Evolutionary conservation across 345 rosid species (phyloP).

Genomic region (Luvunga scandens): DNA sequence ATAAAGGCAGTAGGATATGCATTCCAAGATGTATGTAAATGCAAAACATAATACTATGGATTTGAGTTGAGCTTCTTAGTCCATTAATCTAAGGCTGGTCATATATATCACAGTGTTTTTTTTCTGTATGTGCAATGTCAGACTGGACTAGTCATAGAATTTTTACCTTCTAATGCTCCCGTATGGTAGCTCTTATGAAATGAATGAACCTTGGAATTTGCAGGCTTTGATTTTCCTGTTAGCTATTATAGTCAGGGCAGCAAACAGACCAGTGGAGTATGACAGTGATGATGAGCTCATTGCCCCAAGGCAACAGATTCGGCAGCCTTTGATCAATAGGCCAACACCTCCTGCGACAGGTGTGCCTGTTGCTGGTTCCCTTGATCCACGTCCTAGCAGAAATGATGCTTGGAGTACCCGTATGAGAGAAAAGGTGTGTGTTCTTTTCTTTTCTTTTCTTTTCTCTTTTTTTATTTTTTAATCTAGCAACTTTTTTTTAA

Average conservation of each 20-base stretch:
- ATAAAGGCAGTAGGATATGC: background rate
- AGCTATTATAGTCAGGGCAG: conserved; percentile 77
- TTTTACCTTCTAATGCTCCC: background rate
- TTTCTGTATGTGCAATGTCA: background rate
- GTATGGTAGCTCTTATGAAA: background rate
- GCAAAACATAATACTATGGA: background rate
- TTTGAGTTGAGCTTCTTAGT: background rate
- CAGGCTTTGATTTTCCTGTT: conserved; percentile 88
- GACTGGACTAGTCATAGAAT: background rate
- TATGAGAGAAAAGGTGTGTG: conserved; percentile 90
- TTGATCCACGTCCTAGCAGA: conserved; percentile 87
- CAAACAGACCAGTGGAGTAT: conserved; percentile 72
- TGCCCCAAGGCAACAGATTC: conserved; percentile 71
- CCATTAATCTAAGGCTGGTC: background rate
- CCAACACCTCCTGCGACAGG: conserved; percentile 70
- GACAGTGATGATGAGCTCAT: conserved; percentile 94
- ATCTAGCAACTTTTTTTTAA: background rate
- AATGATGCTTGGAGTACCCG: conserved; percentile 99
- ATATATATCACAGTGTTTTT: background rate
- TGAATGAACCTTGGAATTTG: conserved; percentile 18
- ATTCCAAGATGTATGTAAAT: background rate
- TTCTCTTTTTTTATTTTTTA: no score
- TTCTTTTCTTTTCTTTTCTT: background rate
- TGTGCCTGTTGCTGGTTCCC: conserved; percentile 72
- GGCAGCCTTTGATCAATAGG: conserved; percentile 79